Evolutionary conservation across 352 stramenopile genomes (phyloP).

Genomic region (Phytophthora boehmeriae): DNA sequence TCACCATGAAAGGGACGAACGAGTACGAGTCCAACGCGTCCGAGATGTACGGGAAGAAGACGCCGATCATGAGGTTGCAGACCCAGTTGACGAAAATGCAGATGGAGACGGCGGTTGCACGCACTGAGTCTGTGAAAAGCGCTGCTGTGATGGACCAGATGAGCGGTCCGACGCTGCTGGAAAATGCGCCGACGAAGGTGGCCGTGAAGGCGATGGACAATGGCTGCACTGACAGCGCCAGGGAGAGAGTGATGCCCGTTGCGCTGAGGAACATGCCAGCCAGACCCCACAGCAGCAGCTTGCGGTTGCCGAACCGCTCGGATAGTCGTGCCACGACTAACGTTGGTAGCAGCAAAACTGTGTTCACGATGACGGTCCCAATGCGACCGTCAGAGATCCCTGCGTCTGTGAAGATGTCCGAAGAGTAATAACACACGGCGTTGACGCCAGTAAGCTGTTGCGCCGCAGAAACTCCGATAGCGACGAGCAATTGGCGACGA

Average conservation of each 20-base stretch:
- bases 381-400: constrained; percentile 61
- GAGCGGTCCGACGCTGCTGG: constrained; percentile 46
- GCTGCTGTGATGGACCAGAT: constrained; percentile 43
- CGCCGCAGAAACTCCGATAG: constrained; percentile 42
- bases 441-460: constrained; percentile 75
- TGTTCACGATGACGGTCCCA: constrained; percentile 59
- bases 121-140: constrained; percentile 54
- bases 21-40: constrained; percentile 30
- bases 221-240: constrained; percentile 3
- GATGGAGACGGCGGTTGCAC: constrained; percentile 37
- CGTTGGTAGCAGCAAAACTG: constrained; percentile 60
- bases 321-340: constrained; percentile 45
- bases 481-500: constrained; percentile 49
- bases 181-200: constrained; percentile 41
- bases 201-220: constrained; percentile 46
- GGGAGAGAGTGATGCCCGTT: constrained; percentile 49
- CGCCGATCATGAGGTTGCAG: constrained; percentile 45
- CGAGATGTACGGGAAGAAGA: constrained; percentile 50
- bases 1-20: constrained; percentile 49
- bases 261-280: constrained; percentile 53
- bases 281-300: constrained; percentile 52
- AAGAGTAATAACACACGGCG: constrained; percentile 78
- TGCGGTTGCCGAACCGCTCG: constrained; percentile 50
- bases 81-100: constrained; percentile 45
- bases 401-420: constrained; percentile 58